Base-by-base conservation (phyloP, 1,284 basidiomycete genomes). In the Ustilago shanxiensis region DNA sequence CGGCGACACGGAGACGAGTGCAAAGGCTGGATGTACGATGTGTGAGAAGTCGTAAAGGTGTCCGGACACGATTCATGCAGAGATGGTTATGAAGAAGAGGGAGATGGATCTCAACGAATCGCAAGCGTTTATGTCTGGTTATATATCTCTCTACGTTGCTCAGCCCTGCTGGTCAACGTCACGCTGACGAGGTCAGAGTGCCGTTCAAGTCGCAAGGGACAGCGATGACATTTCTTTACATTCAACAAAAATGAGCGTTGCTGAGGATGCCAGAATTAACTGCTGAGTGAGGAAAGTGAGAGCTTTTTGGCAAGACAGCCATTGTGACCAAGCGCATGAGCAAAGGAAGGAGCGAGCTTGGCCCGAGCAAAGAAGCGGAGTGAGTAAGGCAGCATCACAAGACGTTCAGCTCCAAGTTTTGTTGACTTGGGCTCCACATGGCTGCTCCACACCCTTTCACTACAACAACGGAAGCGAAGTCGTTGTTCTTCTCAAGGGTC, bases 351-450 rank as follows among this genome's bases (percentile, higher is more conserved):
- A 47, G 45, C 45, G 20, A 47, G 26, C 45, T 4, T 44, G 41
- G 41, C 20, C n/a, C 41, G 49, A 29, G n/a, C 29, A 11, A 50
- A n/a, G 5, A 26, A 26, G 22, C 26, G 49, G 18, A 55, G 31
- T 53, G 31, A 22, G 51, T 53, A 33, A 53, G 51, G 51, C 51
- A 28, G 18, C 6, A 28, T 7, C 24, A 47, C 31, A 33, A 33
- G 6, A n/a, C n/a, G n/a, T 33, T 11, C 31, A 33, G 31, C 31
- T 11, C 6, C 6, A 11, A 33, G 16, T n/a, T 47, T 50, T 29
- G 49, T 50, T 29, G 49, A 50, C 24, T 9, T 35, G 52, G 20
- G 18, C n/a, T 57, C 62, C 62, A 65, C 49, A 65, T 65, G 55
- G 55, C 49, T 26, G 33, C 16, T 24, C 10, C 8, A n/a, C 31